Evolutionary conservation across 768 basidiomycete genomes (phyloP).

Genomic region (Phallus indusiatus): DNA sequence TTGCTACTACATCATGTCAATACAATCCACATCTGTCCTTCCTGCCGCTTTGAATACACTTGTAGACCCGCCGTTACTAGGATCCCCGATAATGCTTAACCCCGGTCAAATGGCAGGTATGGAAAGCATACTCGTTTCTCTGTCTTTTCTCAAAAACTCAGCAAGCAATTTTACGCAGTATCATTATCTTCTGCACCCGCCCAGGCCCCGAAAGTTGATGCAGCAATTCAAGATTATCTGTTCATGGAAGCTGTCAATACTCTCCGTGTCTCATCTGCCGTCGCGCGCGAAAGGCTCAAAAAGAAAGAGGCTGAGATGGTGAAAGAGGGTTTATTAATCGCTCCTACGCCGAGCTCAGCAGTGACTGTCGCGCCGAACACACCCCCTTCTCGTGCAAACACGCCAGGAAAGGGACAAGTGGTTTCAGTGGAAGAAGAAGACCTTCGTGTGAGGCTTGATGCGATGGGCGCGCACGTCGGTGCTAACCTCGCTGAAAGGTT

Average conservation of each 20-base stretch:
- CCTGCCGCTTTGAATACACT: not conserved
- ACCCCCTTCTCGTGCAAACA: constrained; percentile 14
- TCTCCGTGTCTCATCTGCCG: constrained; percentile 61
- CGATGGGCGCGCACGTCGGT: constrained; percentile 81
- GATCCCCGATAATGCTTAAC: not conserved
- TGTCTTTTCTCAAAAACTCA: not conserved
- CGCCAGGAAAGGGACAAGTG: constrained; percentile 7
- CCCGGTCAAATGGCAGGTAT: not conserved
- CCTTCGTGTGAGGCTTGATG: constrained; percentile 58
- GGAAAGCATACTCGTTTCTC: not conserved
- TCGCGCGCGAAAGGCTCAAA: constrained; percentile 58
- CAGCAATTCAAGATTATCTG: constrained; percentile 54
- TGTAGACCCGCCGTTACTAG: not conserved
- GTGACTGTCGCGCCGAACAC: constrained; percentile 25
- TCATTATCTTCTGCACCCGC: not conserved
- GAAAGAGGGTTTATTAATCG: constrained; percentile 62
- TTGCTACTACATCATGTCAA: not conserved
- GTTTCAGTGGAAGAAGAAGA: constrained; percentile 62
- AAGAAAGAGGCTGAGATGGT: constrained; percentile 71
- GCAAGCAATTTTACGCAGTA: not conserved
- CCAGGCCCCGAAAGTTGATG: not conserved
- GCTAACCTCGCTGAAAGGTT: constrained; percentile 81
- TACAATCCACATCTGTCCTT: not conserved
- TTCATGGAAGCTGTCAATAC: constrained; percentile 72
- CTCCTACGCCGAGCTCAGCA: constrained; percentile 29